phyloP scores from a whole-genome alignment of 495 filamentous ascomycete genomes.

The Penicillium diatomitis region DNA sequence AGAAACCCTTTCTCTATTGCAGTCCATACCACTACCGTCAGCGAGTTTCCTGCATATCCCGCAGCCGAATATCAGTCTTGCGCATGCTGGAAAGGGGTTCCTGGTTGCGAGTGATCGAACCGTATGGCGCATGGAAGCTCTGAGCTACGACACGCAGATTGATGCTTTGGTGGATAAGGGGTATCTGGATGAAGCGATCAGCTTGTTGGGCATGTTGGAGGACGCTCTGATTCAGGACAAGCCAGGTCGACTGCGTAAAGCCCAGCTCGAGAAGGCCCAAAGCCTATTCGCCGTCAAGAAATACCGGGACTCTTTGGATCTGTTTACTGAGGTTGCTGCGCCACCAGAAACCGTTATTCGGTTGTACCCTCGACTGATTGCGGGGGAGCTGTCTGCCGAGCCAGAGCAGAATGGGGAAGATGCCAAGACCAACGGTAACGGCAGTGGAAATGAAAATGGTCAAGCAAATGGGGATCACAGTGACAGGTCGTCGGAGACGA shows the following conservation, averaged over 20 bases:
- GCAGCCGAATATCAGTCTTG: constrained; percentile 82
- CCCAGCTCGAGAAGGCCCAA: constrained; percentile 87
- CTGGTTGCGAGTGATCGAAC: constrained; percentile 78
- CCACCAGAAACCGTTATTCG: constrained; percentile 83
- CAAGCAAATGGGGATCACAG: constrained; percentile 3
- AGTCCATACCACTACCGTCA: constrained; percentile 70
- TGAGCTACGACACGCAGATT: constrained; percentile 87
- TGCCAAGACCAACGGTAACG: constrained; percentile 36
- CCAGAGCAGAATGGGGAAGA: constrained; percentile 38
- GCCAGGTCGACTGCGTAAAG: constrained; percentile 62
- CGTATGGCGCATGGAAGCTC: constrained; percentile 94
- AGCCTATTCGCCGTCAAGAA: constrained; percentile 69
- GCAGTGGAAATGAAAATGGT: neutral
- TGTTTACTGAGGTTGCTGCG: constrained; percentile 82
- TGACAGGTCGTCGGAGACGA: constrained; percentile 19
- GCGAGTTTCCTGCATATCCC: constrained; percentile 86
- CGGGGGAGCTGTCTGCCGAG: constrained; percentile 62
- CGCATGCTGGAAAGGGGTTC: constrained; percentile 91
- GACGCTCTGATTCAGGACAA: constrained; percentile 86
- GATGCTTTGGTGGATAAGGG: constrained; percentile 69
- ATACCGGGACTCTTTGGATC: constrained; percentile 80
- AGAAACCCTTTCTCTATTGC: constrained; percentile 76
- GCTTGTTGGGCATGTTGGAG: constrained; percentile 78
- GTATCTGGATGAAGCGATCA: constrained; percentile 86
- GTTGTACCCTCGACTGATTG: constrained; percentile 74